phyloP scores from a whole-genome alignment of 2,329 filamentous ascomycete genomes.

The Fusarium anguioides region DNA sequence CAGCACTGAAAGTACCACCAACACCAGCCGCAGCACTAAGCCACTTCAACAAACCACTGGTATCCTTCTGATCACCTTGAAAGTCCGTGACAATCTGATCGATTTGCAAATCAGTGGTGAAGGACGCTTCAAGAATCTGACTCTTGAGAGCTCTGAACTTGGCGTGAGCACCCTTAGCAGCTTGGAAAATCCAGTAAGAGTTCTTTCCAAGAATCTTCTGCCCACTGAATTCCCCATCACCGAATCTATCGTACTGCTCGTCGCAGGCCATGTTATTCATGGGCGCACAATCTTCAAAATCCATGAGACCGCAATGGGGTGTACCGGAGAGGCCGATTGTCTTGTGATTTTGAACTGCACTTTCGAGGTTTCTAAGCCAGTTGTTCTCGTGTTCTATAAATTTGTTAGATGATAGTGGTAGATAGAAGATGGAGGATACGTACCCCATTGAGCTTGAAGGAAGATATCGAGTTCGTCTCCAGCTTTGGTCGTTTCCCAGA shows the following conservation, averaged over 20 bases:
- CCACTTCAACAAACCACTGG: constrained; percentile 10
- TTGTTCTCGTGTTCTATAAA: constrained; percentile 16
- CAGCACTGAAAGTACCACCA: background rate
- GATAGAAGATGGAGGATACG: too few relatives aligned
- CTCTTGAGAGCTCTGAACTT: constrained; percentile 6
- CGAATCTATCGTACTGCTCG: too few relatives aligned
- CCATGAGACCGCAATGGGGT: background rate
- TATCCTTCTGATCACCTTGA: background rate
- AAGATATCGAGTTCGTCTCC: constrained; percentile 13
- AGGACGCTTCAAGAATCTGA: background rate
- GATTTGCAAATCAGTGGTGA: background rate
- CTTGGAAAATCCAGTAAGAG: constrained; percentile 25
- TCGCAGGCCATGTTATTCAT: too few relatives aligned
- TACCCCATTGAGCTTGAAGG: constrained; percentile 15
- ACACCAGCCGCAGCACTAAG: constrained; percentile 1
- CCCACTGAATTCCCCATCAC: too few relatives aligned
- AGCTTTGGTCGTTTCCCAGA: constrained; percentile 1
- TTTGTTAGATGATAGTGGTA: background rate
- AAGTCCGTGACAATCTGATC: constrained; percentile 13
- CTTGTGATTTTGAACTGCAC: background rate
- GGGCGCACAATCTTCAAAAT: too few relatives aligned
- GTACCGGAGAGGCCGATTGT: constrained; percentile 16
- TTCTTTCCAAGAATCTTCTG: too few relatives aligned
- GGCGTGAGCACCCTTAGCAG: constrained; percentile 13
- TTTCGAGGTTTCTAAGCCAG: constrained; percentile 25